Base-by-base conservation (phyloP, 176 grass and related monocot species). In the Musa schizocarpa region DNA sequence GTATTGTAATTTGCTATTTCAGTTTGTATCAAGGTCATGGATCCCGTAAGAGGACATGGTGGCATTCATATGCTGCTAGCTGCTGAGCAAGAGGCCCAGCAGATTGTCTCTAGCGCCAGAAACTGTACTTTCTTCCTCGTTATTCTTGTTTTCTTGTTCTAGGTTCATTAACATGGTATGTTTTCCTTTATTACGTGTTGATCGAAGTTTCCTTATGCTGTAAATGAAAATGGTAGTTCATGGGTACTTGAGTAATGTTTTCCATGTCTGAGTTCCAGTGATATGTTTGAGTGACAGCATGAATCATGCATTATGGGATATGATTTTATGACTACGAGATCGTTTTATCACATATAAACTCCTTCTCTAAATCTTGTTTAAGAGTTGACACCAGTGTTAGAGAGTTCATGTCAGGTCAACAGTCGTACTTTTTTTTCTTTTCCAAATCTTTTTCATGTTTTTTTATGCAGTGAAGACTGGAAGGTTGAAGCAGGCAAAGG, bases 401-500 rank as follows among this genome's bases (percentile, higher is more conserved):
- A 70, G 16, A 34, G 5, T 48, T 19, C 1, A 26, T 69, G 22
- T 49, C 26, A 50, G 16, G 17, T n/a, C 34, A 43, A 43, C 34
- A 43, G 34, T 43, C 34, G 4, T 43, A 6, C 34, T 6, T 43
- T 4, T n/a, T 43, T 43, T 34, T 34, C 34, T 34, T 34, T 34
- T 34, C 34, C 34, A 34, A 34, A 34, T 34, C 34, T 34, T 34
- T 43, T 5, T 1, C 0, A 9, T 50, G 13, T 19, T 3, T 69
- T 43, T 75, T 74, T 19, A 53, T 62, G 61, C 75, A 96, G 93
- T 85, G 76, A 96, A 92, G 81, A 80, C 66, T 4, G 85, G 87
- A 29, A 89, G 89, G 85, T 85, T 96, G 27, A 90, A 80, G 83
- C 85, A 92, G 73, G 92, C 93, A 20, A 96, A 96, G 75, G 93